Conservation (phyloP, 495 filamentous ascomycete species). For the Extremus antarcticus region DNA sequence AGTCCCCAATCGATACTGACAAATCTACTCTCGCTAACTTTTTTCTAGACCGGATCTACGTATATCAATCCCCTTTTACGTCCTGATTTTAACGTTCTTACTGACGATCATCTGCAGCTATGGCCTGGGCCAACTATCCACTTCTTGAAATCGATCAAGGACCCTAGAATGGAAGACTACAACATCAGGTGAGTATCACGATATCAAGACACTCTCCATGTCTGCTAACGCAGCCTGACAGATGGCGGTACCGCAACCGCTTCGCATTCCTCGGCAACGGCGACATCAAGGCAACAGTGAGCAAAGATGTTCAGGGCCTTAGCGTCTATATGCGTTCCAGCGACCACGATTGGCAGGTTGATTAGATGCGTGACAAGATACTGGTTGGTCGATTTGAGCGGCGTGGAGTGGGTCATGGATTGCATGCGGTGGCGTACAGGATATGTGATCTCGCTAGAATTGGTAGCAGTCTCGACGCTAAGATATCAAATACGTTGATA, state of each 20-base stretch:
- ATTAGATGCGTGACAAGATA: no score
- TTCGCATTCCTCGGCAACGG: conserved; percentile 35
- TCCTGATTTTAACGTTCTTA: no score
- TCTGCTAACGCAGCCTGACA: conserved; percentile 16
- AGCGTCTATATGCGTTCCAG: conserved; percentile 32
- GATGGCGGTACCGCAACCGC: conserved; percentile 30
- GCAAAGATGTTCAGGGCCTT: conserved; percentile 27
- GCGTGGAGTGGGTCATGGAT: no score
- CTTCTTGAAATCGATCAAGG: conserved; percentile 24
- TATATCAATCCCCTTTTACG: no score
- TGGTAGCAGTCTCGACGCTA: no score
- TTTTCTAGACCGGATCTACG: conserved; percentile 24
- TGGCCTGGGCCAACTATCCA: conserved; percentile 29
- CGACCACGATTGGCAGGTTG: conserved; percentile 5
- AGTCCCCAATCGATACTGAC: background rate
- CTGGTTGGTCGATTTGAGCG: no score
- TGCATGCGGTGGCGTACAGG: no score
- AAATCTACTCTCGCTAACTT: conserved; percentile 3
- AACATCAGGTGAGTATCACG: conserved; percentile 11
- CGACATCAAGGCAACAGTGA: conserved; percentile 30
- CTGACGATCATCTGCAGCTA: no score
- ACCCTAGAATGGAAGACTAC: conserved; percentile 29
- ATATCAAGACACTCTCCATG: background rate
- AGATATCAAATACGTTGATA: no score
- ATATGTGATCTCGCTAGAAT: no score